Evolutionary conservation across 179 eudicot species (phyloP).

Genomic region (Patellifolia procumbens): DNA sequence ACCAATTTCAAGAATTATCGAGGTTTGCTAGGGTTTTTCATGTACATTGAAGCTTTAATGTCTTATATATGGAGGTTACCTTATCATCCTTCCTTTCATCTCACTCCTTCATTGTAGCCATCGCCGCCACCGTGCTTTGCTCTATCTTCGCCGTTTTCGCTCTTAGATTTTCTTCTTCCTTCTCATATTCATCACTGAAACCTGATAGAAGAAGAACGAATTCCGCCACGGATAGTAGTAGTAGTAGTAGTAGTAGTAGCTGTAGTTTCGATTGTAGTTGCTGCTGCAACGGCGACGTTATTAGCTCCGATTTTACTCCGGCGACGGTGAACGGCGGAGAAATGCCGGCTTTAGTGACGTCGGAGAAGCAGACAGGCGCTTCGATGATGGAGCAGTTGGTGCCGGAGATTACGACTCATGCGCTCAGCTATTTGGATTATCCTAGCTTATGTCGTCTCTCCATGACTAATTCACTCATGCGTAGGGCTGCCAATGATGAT

Average conservation of each 20-base stretch:
- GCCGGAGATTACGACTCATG: conserved; percentile 92
- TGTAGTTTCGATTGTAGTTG: not conserved
- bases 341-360: conserved; percentile 37
- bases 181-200: conserved; percentile 20
- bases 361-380: conserved; percentile 62
- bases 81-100: conserved; percentile 23
- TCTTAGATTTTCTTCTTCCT: conserved; percentile 37
- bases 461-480: conserved; percentile 89
- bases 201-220: not conserved
- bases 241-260: not conserved
- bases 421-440: conserved; percentile 84
- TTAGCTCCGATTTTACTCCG: conserved; percentile 24
- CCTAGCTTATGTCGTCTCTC: conserved; percentile 88
- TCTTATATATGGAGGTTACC: conserved; percentile 50
- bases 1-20: not conserved
- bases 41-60: conserved; percentile 52
- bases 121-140: conserved; percentile 30
- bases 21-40: conserved; percentile 45
- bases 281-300: conserved; percentile 32
- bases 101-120: conserved; percentile 31
- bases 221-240: conserved; percentile 3
- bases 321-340: conserved; percentile 35
- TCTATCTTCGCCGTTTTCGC: conserved; percentile 38
- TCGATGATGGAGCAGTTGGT: conserved; percentile 98
- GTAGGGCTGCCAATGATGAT: conserved; percentile 93